Evolutionary conservation across 768 basidiomycete genomes (phyloP).

Genomic region (Rhizopogon vinicolor): DNA sequence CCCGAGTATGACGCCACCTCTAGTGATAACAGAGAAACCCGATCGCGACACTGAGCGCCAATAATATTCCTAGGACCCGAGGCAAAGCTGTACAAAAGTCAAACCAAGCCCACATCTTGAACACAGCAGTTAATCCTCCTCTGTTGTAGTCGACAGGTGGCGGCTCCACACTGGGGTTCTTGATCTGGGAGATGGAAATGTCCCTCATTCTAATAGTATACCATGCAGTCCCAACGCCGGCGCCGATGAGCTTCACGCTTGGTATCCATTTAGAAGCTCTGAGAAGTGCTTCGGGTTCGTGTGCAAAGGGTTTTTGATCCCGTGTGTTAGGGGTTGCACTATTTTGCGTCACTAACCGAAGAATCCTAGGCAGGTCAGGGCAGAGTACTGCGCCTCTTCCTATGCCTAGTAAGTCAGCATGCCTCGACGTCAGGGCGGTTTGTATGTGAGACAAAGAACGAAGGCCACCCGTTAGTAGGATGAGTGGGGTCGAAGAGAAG

Average conservation of each 20-base stretch:
- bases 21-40: not conserved
- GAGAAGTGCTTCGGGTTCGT: conserved; percentile 30
- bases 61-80: not conserved
- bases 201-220: conserved; percentile 56
- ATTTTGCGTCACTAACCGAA: conserved; percentile 18
- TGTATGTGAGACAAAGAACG: conserved; percentile 52
- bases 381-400: conserved; percentile 61
- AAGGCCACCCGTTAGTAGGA: conserved; percentile 82
- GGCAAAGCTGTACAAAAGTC: conserved; percentile 3
- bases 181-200: conserved; percentile 30
- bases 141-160: conserved; percentile 22
- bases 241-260: conserved; percentile 59
- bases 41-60: not conserved
- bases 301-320: conserved; percentile 30
- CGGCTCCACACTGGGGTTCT: not conserved
- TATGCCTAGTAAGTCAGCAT: conserved; percentile 75
- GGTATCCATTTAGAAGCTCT: conserved; percentile 27
- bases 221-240: conserved; percentile 61
- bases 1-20: not conserved
- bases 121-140: conserved; percentile 32
- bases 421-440: conserved; percentile 43
- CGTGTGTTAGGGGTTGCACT: conserved; percentile 1
- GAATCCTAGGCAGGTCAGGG: conserved; percentile 52
- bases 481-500: conserved; percentile 40
- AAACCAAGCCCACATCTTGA: conserved; percentile 47